Base-by-base conservation (phyloP, 208 protist species). In the Wallacemonas sp. region DNA sequence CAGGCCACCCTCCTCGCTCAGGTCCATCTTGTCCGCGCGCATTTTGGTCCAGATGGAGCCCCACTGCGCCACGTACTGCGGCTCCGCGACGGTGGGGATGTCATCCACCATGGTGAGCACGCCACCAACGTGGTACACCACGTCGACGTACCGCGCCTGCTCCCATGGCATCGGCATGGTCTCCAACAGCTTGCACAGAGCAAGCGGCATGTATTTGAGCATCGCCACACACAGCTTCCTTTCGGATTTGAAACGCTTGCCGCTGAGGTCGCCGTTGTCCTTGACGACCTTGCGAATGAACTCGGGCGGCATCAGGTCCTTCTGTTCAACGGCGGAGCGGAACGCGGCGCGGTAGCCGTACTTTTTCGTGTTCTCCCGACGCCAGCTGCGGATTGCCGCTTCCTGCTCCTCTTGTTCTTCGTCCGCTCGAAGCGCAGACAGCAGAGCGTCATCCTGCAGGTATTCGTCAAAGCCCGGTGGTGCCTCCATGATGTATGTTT, bases 41-140 rank as follows among this genome's bases (percentile, higher is more conserved):
- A 99, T 99, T 68, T 97, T 97, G 17, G 99, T 99, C 99, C 99
- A 99, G 92, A 99, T 99, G 0, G 98, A 98, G 14, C 96, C 98
- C 99, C 99, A 99, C 83, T 99, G 99, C 9, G 99, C 97, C 49
- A 98, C 76, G 76, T 99, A 99, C 2, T 99, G 65, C 19, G 98
- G 98, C 88, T 99, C 99, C 23, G 99, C 96, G 1, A 99, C 99
- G 16, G 83, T 92, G 17, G 99, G 99, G 29, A 99, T 97, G 77
- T 99, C 99, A 68, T 99, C 99, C 8, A 99, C 98, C 68, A 99
- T 99, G 16, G 99, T 99, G 19, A 99, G 96, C 9, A 98, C 98
- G 55, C 99, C 99, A 32, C 98, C 99, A 8, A 99, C 88, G 85
- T 99, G 99, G 82, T 99, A 99, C 24, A 99, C 80, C 4, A 99